Percentiles rank a stretch among this genome's conserved stretches.
phyloP scores from a whole-genome alignment of 257 asterid species.

The Phtheirospermum japonicum region DNA sequence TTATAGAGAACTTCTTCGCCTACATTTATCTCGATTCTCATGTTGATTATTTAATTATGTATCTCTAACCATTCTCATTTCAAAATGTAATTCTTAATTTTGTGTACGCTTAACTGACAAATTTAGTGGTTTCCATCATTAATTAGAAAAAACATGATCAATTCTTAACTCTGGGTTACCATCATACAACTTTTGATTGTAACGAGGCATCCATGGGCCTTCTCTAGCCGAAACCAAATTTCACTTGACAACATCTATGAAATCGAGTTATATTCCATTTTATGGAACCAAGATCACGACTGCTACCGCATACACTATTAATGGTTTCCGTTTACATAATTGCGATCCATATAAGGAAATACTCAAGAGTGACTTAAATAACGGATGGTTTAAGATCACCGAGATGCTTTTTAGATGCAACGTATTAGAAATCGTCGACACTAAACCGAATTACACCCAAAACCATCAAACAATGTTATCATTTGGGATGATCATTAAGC shows the following conservation, averaged over 20 bases:
- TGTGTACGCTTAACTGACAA: no score
- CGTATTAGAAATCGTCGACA: conserved; percentile 70
- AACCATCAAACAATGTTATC: no score
- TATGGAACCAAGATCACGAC: conserved; percentile 78
- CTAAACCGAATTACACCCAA: conserved; percentile 50
- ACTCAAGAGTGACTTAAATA: conserved; percentile 63
- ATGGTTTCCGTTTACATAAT: conserved; percentile 64
- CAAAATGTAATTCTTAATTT: no score
- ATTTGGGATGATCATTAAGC: not conserved
- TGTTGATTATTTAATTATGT: no score
- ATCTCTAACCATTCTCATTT: no score
- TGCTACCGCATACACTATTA: conserved; percentile 70
- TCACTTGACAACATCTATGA: conserved; percentile 48
- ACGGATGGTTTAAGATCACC: conserved; percentile 69
- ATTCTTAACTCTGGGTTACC: no score
- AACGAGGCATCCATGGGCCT: no score
- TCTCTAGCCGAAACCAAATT: conserved; percentile 36
- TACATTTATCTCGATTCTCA: no score
- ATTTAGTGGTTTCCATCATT: no score
- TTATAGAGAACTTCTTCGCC: no score
- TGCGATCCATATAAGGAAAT: conserved; percentile 71
- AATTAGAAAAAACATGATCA: no score
- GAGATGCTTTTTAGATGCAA: conserved; percentile 77
- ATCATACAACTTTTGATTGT: no score
- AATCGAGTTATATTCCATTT: conserved; percentile 51